Evolutionary conservation across 805 yeast genomes (phyloP).

Genomic region (Barnettozyma pratensis): DNA sequence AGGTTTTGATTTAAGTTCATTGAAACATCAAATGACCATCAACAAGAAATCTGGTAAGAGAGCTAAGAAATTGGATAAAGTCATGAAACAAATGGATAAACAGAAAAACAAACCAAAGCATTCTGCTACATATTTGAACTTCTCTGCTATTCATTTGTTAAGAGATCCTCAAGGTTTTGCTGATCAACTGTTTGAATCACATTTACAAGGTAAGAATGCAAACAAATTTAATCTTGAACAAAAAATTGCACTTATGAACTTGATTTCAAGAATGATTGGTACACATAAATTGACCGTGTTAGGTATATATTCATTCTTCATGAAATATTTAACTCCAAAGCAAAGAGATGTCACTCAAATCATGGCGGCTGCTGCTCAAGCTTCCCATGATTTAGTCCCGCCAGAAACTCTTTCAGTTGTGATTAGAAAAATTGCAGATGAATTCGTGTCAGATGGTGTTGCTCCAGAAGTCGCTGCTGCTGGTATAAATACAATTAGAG

Average conservation of each 20-base stretch:
- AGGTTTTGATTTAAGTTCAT: conserved; percentile 63
- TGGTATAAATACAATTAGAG: conserved; percentile 93
- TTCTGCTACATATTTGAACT: conserved; percentile 71
- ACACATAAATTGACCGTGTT: conserved; percentile 88
- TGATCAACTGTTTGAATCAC: conserved; percentile 69
- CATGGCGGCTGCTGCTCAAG: conserved; percentile 96
- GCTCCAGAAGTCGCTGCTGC: conserved; percentile 98
- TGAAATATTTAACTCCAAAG: conserved; percentile 90
- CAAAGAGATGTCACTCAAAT: conserved; percentile 92
- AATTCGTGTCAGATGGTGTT: conserved; percentile 97
- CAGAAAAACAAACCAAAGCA: conserved; percentile 48
- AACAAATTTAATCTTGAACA: conserved; percentile 81
- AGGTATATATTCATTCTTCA: conserved; percentile 83
- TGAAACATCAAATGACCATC: conserved; percentile 77
- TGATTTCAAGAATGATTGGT: conserved; percentile 86
- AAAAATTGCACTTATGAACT: conserved; percentile 80
- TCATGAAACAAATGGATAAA: conserved; percentile 63
- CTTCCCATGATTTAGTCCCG: conserved; percentile 94
- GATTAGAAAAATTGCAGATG: conserved; percentile 91
- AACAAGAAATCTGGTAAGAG: conserved; percentile 80
- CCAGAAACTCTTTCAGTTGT: conserved; percentile 83
- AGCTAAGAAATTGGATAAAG: conserved; percentile 73
- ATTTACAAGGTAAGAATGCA: conserved; percentile 62
- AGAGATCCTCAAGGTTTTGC: conserved; percentile 99
- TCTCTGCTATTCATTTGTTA: conserved; percentile 88